These are phyloP conservation scores for Parasitella parasitica DNA, from an alignment of 371 early-diverging fungal genomes.

Conservation along the genomic window DNA sequence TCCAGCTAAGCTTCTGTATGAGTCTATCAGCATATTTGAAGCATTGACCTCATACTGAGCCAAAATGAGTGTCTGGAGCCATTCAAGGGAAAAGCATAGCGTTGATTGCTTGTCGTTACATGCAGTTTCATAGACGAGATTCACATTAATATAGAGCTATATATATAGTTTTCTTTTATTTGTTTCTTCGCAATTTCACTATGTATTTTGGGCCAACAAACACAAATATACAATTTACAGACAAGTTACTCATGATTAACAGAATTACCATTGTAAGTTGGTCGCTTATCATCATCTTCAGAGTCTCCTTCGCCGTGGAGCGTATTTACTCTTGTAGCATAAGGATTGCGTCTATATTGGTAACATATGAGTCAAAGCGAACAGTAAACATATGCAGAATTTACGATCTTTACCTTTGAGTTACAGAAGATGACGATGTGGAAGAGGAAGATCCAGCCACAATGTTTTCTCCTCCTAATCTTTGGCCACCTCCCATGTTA, in stretches of 20 bases:
- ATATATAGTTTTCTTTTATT: background rate
- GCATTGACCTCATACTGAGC: too few relatives aligned
- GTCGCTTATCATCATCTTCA: constrained; percentile 18
- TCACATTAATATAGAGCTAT: too few relatives aligned
- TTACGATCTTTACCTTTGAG: constrained; percentile 22
- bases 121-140: too few relatives aligned
- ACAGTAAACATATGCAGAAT: too few relatives aligned
- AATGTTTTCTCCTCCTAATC: constrained; percentile 17
- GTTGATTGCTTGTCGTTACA: too few relatives aligned
- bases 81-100: too few relatives aligned
- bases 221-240: background rate
- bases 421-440: background rate
- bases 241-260: constrained; percentile 45
- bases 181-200: background rate
- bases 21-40: too few relatives aligned
- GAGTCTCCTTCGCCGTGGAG: constrained; percentile 11
- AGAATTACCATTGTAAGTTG: constrained; percentile 51
- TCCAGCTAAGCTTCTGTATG: too few relatives aligned
- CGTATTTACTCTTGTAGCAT: constrained; percentile 30
- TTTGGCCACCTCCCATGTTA: constrained; percentile 21
- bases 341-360: constrained; percentile 23
- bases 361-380: too few relatives aligned
- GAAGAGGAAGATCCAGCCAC: background rate
- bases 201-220: background rate
- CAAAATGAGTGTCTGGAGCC: too few relatives aligned